Evolutionary conservation across 306 rosid species (phyloP), one percentile per base, ranked within the genome.

Genomic region (Carpinus fangiana): DNA sequence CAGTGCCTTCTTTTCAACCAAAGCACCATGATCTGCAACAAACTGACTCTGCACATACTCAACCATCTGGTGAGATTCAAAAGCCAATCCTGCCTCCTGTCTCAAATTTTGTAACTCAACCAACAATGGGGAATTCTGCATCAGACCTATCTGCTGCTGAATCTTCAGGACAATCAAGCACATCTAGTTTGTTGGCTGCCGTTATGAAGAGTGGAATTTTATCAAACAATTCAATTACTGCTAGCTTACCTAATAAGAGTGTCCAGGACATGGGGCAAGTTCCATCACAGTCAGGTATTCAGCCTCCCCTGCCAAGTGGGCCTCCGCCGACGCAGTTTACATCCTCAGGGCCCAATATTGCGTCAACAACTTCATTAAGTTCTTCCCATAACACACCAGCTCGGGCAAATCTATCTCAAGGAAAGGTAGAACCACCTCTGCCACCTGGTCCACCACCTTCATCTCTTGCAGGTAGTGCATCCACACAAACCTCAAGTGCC

Each of bases 191-290:
- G 85, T 81, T 90, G 82, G 93, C 96, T 75, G 90, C 96, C 54
- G 88, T 91, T 72, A 79, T 90, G 91, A 89, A 93, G 79, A 86
- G 87, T 76, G 97, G 96, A 82, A 79, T 87, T 84, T 87, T 89
- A 26, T 78, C 91, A 72, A 84, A 76, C 54, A 87, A 78, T 78
- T 79, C 90, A 75, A 72, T 77, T 79, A 79, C 78, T 60, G 72
- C 83, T 73, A 81, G 82, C 82, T 80, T 82, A 53, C 86, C 87
- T 41, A 83, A 70, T 81, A 56, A 67, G 61, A 79, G 64, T 84
- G 69, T 75, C 75, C 73, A 45, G 77, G 91, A 81, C 50, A 78
- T 57, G 61, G 90, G 82, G 80, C 83, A 78, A 52, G 76, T 77
- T 64, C 86, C 86, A 70, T 86, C 90, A 61, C 84, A 77, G 21